Evolutionary conservation across 2,329 filamentous ascomycete species (phyloP), one percentile per base, ranked within the genome.

Genomic region (Thermothelomyces thermophilus): DNA sequence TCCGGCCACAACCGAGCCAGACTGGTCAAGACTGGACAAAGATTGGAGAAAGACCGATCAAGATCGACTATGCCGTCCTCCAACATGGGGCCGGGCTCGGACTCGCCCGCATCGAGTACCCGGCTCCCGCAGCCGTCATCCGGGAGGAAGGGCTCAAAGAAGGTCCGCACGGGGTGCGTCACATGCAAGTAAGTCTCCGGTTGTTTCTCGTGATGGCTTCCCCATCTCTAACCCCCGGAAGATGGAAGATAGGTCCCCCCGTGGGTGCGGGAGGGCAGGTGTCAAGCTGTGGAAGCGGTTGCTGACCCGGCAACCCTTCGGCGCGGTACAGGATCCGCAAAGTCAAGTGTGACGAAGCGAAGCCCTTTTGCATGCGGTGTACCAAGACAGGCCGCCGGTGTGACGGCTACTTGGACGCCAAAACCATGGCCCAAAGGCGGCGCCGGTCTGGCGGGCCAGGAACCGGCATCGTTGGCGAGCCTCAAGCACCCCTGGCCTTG

Each of bases 311-410:
- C 49, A 49, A 44, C 14, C 24, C 33, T 50, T 31, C 20, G 35
- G 5, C 33, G 11, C 8, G 30, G 36, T 10, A 19, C 47, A 79
- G 75, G 63, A 70, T 76, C 28, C 73, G 76, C 44, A 74, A 76
- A 50, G 72, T 80, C 46, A 80, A 80, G 60, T 81, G 77, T 60
- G 76, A 79, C 54, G 77, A 80, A 63, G 65, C 63, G 16, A 77
- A 74, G 49, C 77, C 77, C 1, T 65, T 62, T 34, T 82, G 78
- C 56, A 62, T 70, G 31, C 72, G 75, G 50, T 81, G 77, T 58
- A 70, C 69, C 30, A 75, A 72, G 49, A 79, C 77, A 3, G 76
- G 77, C 11, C 70, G 77, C 46, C 73, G 70, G 56, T 81, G 77
- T 58, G 77, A 81, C 59, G 78, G 78, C 51, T 80, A 82, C 50